Conservation (phyloP, 202 grass and related monocot genomes). For the Saccharum hybrid region DNA sequence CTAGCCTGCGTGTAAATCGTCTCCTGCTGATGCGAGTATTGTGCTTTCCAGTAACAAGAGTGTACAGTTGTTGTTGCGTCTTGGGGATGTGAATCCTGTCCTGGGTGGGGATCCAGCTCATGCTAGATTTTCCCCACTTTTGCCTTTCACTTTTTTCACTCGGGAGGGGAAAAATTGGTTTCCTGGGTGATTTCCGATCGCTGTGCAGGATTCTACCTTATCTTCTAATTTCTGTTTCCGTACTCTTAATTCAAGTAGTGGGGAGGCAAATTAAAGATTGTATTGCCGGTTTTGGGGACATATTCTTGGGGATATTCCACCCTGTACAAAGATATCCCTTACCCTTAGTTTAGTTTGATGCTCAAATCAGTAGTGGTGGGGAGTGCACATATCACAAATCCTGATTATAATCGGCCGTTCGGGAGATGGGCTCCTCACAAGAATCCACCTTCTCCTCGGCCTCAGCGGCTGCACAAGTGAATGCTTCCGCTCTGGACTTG, state of each 20-base stretch:
- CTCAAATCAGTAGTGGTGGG: constrained; percentile 39
- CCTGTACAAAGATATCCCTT: constrained; percentile 34
- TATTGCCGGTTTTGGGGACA: constrained; percentile 24
- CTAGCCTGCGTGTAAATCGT: neutral
- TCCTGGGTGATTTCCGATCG: neutral
- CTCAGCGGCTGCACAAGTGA: constrained; percentile 53
- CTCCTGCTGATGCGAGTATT: constrained; percentile 8
- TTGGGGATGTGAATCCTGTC: constrained; percentile 30
- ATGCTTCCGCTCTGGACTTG: constrained; percentile 51
- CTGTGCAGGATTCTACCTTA: constrained; percentile 35
- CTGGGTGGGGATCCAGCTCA: neutral
- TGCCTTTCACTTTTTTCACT: neutral
- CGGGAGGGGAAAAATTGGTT: neutral
- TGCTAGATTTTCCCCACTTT: constrained; percentile 7
- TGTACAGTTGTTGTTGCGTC: constrained; percentile 17
- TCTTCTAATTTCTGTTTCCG: constrained; percentile 10
- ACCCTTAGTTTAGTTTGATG: constrained; percentile 33
- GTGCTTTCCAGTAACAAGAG: neutral
- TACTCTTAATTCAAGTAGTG: constrained; percentile 27
- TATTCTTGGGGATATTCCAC: constrained; percentile 44
- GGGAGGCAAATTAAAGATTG: constrained; percentile 9
- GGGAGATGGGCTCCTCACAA: constrained; percentile 60
- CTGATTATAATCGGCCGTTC: constrained; percentile 3
- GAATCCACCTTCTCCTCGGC: constrained; percentile 64
- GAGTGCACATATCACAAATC: constrained; percentile 31